Evolutionary conservation across 805 yeast genomes (phyloP), one percentile per base, ranked within the genome.

Genomic region (Candida insectorum): DNA sequence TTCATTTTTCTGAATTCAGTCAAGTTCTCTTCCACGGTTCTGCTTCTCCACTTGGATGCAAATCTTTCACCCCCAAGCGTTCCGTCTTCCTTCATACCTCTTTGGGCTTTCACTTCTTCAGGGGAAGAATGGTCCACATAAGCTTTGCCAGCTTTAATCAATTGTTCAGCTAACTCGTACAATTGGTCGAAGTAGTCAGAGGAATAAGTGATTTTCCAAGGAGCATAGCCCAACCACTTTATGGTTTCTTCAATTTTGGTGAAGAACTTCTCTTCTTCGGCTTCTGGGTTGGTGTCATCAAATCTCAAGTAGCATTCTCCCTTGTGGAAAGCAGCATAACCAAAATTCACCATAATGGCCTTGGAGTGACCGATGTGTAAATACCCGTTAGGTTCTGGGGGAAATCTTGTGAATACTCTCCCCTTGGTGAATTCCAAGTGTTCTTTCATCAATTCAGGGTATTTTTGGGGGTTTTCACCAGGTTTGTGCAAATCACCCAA

Each of bases 231-330:
- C 41, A 93, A 73, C 99, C 99, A 93, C 40, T 73, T 71, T 32
- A 93, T 83, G 77, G 91, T 85, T 43, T 79, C 80, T 53, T 77
- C 68, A 41, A 93, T 93, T 29, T 95, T 80, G 45, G 77, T 79
- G 60, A 93, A 87, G 58, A 84, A 93, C 35, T 78, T 77, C 48
- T 88, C 96, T 48, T 93, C 97, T 65, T 93, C 99, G 28, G 97
- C 96, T 63, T 93, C 98, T 2, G 99, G 99, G 54, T 93, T 93
- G 21, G 99, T 93, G 57, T 93, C 99, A 61, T 93, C 99, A 51
- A 79, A 93, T 59, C 99, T 77, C 58, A 93, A 73, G 57, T 88
- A 87, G 61, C 98, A 93, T 33, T 76, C 71, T 44, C 99, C 99
- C 41, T 77, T 73, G 58, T 88, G 71, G 63, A 68, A 82, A 55